phyloP scores from a whole-genome alignment of 176 grass and related monocot species.

The Microstegium vimineum region DNA sequence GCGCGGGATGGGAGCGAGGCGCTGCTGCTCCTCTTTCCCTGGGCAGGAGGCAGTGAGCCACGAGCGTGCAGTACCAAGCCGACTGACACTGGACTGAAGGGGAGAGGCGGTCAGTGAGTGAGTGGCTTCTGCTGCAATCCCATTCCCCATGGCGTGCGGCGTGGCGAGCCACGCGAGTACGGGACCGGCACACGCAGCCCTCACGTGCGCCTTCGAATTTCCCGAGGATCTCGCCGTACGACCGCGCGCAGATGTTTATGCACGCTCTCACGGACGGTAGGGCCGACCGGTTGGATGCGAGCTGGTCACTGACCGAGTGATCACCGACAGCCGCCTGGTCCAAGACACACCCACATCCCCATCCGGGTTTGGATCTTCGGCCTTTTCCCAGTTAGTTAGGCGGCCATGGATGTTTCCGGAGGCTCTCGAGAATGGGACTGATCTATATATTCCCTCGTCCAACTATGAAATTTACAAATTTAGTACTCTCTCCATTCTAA shows the following conservation, averaged over 20 bases:
- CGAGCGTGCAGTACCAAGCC: no score
- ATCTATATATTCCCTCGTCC: no score
- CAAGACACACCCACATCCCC: background rate
- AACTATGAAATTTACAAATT: no score
- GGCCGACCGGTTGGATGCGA: background rate
- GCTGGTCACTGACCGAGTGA: background rate
- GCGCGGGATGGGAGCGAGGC: background rate
- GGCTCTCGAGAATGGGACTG: no score
- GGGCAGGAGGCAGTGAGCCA: background rate
- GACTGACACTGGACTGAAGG: no score
- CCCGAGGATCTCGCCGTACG: conserved; percentile 30
- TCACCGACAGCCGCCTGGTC: conserved; percentile 30
- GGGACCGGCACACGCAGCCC: conserved; percentile 25
- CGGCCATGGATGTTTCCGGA: background rate
- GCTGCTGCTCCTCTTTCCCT: conserved; percentile 35
- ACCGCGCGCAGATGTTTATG: conserved; percentile 17
- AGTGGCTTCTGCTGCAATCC: no score
- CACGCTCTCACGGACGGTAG: background rate
- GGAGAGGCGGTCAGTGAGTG: no score
- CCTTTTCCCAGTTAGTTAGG: background rate
- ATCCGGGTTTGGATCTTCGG: no score
- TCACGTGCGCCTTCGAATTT: conserved; percentile 58
- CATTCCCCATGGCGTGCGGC: no score
- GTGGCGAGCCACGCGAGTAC: no score
- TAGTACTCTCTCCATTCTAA: no score